Percentiles rank a stretch among this genome's conserved stretches.
These are phyloP conservation scores for Calonectria pauciramosa DNA, from an alignment of 2,329 filamentous ascomycete genomes.

Conservation along the genomic window DNA sequence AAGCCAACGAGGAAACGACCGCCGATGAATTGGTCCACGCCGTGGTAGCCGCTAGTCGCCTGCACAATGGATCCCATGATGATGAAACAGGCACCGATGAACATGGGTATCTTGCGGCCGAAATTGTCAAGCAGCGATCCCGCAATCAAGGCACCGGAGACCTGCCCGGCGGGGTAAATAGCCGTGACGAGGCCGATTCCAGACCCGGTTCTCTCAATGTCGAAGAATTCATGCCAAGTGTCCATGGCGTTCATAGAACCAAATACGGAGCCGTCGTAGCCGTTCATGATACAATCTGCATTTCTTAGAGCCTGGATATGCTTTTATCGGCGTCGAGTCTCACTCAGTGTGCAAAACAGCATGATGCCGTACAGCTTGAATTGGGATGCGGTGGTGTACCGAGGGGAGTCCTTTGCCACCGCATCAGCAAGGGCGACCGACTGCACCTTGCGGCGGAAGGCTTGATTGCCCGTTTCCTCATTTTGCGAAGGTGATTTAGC, in stretches of 20 bases:
- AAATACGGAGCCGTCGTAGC: slow-evolving; percentile 36
- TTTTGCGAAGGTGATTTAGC: not conserved
- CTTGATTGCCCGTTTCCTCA: not conserved
- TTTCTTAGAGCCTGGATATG: not conserved
- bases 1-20: slow-evolving; percentile 35
- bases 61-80: slow-evolving; percentile 41
- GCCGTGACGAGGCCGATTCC: slow-evolving; percentile 16
- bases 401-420: slow-evolving; percentile 6
- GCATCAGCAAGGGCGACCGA: slow-evolving; percentile 12
- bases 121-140: slow-evolving; percentile 37
- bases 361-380: slow-evolving; percentile 11
- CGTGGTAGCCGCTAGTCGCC: slow-evolving; percentile 23
- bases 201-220: slow-evolving; percentile 30
- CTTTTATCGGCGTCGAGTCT: not conserved
- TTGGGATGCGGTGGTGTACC: not conserved
- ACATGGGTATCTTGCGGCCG: slow-evolving; percentile 39
- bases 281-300: slow-evolving; percentile 13
- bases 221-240: slow-evolving; percentile 36
- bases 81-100: slow-evolving; percentile 33
- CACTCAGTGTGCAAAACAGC: not conserved
- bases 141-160: not conserved
- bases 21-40: slow-evolving; percentile 32
- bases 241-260: slow-evolving; percentile 41
- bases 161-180: slow-evolving; percentile 14
- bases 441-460: not conserved